Evolutionary conservation across 202 grass and related monocot species (phyloP).

Genomic region (Brachypodium distachyon): DNA sequence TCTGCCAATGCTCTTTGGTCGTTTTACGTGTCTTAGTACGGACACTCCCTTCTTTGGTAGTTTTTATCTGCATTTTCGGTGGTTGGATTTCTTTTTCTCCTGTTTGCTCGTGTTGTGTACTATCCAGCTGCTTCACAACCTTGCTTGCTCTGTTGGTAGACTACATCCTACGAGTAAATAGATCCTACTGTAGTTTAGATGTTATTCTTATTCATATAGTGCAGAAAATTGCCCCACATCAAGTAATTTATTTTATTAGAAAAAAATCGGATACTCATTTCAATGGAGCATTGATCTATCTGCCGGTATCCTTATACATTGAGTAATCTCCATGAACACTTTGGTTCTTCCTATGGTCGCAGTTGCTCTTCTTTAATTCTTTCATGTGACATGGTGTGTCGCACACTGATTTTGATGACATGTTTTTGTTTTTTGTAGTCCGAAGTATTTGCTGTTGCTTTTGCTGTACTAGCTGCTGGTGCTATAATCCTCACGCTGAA

Average conservation of each 20-base stretch:
- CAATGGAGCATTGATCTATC: not conserved
- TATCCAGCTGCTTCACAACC: too few relatives aligned
- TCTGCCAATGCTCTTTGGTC: too few relatives aligned
- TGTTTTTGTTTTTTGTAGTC: constrained; percentile 49
- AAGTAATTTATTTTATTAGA: not conserved
- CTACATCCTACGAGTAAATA: too few relatives aligned
- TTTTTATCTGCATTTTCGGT: too few relatives aligned
- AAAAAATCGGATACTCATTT: not conserved
- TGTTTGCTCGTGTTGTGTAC: too few relatives aligned
- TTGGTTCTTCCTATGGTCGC: not conserved
- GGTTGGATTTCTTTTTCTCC: too few relatives aligned
- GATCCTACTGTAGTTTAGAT: too few relatives aligned
- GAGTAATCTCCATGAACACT: not conserved
- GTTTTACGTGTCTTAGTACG: too few relatives aligned
- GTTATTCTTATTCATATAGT: too few relatives aligned
- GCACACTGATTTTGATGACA: not conserved
- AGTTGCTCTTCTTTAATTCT: not conserved
- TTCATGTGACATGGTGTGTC: not conserved
- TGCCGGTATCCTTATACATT: not conserved
- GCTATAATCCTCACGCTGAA: constrained; percentile 88
- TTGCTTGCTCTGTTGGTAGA: too few relatives aligned
- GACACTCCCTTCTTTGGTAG: too few relatives aligned
- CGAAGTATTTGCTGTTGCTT: constrained; percentile 93
- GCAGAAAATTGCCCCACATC: too few relatives aligned
- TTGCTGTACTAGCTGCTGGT: constrained; percentile 86